Conservation (phyloP, 2,329 filamentous ascomycete species). For the Huntiella omanensis region DNA sequence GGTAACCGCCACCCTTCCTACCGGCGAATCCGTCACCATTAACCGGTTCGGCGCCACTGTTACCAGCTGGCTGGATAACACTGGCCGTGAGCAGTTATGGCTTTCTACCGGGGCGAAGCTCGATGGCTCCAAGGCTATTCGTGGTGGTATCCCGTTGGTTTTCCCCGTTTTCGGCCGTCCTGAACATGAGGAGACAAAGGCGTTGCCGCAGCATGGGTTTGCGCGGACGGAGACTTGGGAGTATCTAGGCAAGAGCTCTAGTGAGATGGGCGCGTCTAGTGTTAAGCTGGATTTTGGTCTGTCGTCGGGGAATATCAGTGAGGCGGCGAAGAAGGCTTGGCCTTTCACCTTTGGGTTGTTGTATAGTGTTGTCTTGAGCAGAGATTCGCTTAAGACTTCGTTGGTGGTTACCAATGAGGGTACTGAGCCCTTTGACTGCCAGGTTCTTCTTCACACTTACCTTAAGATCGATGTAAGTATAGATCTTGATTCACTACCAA, state of each 20-base stretch:
- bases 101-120: slow-evolving; percentile 61
- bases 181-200: slow-evolving; percentile 54
- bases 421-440: slow-evolving; percentile 66
- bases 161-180: slow-evolving; percentile 87
- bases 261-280: slow-evolving; percentile 30
- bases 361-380: slow-evolving; percentile 76
- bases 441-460: slow-evolving; percentile 84
- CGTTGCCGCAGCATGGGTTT: slow-evolving; percentile 85
- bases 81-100: slow-evolving; percentile 69
- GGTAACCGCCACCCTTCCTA: slow-evolving; percentile 63
- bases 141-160: slow-evolving; percentile 80
- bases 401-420: slow-evolving; percentile 83
- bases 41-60: slow-evolving; percentile 87
- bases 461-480: slow-evolving; percentile 55
- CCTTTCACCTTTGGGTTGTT: slow-evolving; percentile 74
- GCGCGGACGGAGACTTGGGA: slow-evolving; percentile 83
- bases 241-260: slow-evolving; percentile 66
- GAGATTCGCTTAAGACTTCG: slow-evolving; percentile 56
- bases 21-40: slow-evolving; percentile 71
- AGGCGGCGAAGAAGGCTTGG: slow-evolving; percentile 55
- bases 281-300: slow-evolving; percentile 96
- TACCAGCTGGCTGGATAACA: slow-evolving; percentile 73
- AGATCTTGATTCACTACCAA: too few relatives aligned
- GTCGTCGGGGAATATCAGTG: slow-evolving; percentile 50
- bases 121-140: slow-evolving; percentile 75